Percentiles rank a stretch among this genome's conserved stretches.
phyloP scores from a whole-genome alignment of 345 rosid genomes.

The Viola odorata region DNA sequence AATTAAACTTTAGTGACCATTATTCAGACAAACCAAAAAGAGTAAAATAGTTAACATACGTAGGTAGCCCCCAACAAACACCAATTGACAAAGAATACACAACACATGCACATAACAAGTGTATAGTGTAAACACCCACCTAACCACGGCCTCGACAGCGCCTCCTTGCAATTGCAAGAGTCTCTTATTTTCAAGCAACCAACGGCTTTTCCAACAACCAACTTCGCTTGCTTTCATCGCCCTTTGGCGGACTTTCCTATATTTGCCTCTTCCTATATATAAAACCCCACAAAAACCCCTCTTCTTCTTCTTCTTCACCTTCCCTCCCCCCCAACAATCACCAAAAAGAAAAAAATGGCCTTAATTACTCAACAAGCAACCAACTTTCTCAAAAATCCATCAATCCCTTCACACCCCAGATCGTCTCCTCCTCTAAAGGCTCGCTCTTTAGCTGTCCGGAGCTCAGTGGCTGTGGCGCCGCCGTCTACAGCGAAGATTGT shows the following conservation, averaged over 20 bases:
- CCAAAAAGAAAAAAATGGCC: neutral
- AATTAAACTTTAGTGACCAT: too few species aligned
- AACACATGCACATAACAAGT: neutral
- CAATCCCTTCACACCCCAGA: neutral
- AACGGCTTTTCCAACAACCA: conserved; percentile 1
- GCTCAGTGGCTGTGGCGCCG: conserved; percentile 46
- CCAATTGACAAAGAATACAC: too few species aligned
- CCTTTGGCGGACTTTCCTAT: conserved; percentile 23
- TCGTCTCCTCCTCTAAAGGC: conserved; percentile 13
- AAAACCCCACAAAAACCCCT: neutral
- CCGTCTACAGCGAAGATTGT: conserved; percentile 17
- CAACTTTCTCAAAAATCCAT: neutral
- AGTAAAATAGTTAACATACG: too few species aligned
- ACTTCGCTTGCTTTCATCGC: conserved; percentile 8
- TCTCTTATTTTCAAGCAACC: neutral
- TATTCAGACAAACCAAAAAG: too few species aligned
- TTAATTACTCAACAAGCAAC: conserved; percentile 15
- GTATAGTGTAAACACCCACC: neutral
- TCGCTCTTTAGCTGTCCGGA: conserved; percentile 39
- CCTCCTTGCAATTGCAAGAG: neutral
- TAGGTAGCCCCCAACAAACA: too few species aligned
- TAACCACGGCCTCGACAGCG: neutral
- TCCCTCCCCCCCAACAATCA: neutral
- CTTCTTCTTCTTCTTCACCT: neutral
- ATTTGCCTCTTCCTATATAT: neutral